A percentile compares a stretch with the other conserved stretches of the same genome.
These are phyloP conservation scores for Betula pendula DNA, from an alignment of 306 rosid genomes.

Conservation along the genomic window DNA sequence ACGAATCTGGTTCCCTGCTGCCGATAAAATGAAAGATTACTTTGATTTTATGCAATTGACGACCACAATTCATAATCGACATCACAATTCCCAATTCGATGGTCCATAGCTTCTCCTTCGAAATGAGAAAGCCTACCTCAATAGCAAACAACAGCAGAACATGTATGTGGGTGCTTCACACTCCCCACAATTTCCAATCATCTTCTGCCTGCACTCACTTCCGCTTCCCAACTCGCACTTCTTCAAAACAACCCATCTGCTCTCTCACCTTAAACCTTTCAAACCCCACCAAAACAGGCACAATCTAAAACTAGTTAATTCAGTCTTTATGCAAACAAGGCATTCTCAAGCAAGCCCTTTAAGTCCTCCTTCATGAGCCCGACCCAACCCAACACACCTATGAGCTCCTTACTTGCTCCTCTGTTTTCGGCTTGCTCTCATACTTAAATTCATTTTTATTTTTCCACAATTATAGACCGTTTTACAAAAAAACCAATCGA, in stretches of 20 bases:
- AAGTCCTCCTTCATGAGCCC: conserved; percentile 56
- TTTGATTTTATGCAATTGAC: too few species aligned
- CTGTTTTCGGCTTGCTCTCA: too few species aligned
- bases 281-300: conserved; percentile 12
- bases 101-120: too few species aligned
- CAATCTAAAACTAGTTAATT: conserved; percentile 51
- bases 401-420: conserved; percentile 71
- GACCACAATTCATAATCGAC: too few species aligned
- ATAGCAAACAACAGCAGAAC: background rate
- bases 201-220: conserved; percentile 31
- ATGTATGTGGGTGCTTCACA: conserved; percentile 69
- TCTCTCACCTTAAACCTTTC: conserved; percentile 51
- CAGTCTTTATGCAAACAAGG: conserved; percentile 75
- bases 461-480: too few species aligned
- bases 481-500: too few species aligned
- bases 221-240: conserved; percentile 20
- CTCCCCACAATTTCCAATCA: conserved; percentile 39
- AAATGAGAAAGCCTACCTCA: background rate
- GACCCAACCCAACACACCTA: conserved; percentile 72
- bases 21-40: too few species aligned
- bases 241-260: conserved; percentile 36
- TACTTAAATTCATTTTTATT: too few species aligned
- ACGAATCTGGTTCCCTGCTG: too few species aligned
- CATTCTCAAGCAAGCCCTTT: conserved; percentile 70
- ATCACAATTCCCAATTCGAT: too few species aligned